These are phyloP conservation scores for Fusarium nurragi DNA, from an alignment of 2,329 filamentous ascomycete species.

Conservation along the genomic window DNA sequence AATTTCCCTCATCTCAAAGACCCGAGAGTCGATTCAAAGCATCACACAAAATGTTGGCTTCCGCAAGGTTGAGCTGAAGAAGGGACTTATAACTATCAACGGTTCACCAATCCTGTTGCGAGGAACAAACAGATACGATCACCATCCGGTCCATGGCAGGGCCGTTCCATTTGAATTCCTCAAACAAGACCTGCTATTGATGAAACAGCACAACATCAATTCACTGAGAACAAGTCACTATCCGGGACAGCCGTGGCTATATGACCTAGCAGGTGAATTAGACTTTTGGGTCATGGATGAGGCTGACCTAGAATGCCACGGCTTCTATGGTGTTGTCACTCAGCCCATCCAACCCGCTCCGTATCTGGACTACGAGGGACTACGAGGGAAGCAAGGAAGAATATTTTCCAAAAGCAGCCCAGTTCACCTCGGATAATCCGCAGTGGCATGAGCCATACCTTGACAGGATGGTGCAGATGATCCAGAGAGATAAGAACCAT, in stretches of 20 bases:
- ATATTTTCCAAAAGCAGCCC: constrained; percentile 12
- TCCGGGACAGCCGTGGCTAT: constrained; percentile 4
- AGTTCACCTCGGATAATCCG: constrained; percentile 12
- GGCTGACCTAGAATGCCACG: constrained; percentile 12
- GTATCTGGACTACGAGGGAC: constrained; percentile 12
- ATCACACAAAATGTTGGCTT: constrained; percentile 6
- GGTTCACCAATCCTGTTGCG: background rate
- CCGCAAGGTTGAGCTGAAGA: constrained; percentile 6
- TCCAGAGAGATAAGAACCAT: constrained; percentile 17
- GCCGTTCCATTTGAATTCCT: constrained; percentile 13
- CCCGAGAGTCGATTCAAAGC: background rate
- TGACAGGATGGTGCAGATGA: constrained; percentile 10
- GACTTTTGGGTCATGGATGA: constrained; percentile 25
- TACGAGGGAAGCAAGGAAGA: constrained; percentile 20
- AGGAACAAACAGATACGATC: constrained; percentile 12
- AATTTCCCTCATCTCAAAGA: background rate
- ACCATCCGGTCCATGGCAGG: constrained; percentile 6
- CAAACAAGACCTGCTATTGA: constrained; percentile 5
- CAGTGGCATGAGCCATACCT: constrained; percentile 3
- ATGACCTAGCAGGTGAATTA: constrained; percentile 8
- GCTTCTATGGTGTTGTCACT: constrained; percentile 12
- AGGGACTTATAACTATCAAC: background rate
- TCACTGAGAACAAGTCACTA: constrained; percentile 11
- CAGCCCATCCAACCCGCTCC: constrained; percentile 5
- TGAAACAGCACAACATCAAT: constrained; percentile 25